Conservation (phyloP, 116 monocot species). For the Dioscorea cayenensis region DNA sequence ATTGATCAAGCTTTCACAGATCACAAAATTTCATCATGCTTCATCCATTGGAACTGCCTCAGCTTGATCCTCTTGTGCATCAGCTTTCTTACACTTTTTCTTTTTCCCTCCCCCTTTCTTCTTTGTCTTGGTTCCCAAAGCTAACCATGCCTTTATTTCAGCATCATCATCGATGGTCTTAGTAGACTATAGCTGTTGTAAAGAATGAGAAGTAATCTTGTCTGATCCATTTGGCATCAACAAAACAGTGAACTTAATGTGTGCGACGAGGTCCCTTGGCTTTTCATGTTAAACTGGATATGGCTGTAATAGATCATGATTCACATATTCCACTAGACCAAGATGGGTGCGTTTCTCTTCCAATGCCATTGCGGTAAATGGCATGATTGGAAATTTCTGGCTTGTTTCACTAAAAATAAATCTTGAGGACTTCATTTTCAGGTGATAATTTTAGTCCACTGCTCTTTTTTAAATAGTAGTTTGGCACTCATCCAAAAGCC, state of each 20-base stretch:
- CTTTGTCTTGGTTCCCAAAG: slow-evolving; percentile 79
- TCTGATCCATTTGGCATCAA: slow-evolving; percentile 95
- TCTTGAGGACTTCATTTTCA: slow-evolving; percentile 94
- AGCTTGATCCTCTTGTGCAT: neutral
- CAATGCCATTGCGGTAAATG: slow-evolving; percentile 91
- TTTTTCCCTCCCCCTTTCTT: slow-evolving; percentile 96
- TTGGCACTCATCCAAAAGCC: slow-evolving; percentile 82
- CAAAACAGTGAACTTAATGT: slow-evolving; percentile 95
- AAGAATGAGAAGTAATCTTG: slow-evolving; percentile 64
- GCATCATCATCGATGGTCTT: slow-evolving; percentile 57
- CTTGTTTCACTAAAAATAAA: slow-evolving; percentile 97
- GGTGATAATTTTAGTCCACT: slow-evolving; percentile 85
- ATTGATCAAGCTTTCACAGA: too few relatives aligned
- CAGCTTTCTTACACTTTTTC: slow-evolving; percentile 70
- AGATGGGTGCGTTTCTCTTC: slow-evolving; percentile 96
- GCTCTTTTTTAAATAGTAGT: slow-evolving; percentile 97
- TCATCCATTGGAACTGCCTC: slow-evolving; percentile 43
- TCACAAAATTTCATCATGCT: neutral
- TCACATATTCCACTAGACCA: slow-evolving; percentile 91
- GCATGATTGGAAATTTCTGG: slow-evolving; percentile 96
- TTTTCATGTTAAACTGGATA: slow-evolving; percentile 98
- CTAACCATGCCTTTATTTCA: slow-evolving; percentile 91
- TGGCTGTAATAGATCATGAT: slow-evolving; percentile 94
- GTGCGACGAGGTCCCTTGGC: slow-evolving; percentile 91
- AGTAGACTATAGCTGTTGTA: slow-evolving; percentile 71